Percentiles rank a stretch among this genome's conserved stretches.
Conservation (phyloP, 176 grass and related monocot species). For the Otatea glauca region DNA sequence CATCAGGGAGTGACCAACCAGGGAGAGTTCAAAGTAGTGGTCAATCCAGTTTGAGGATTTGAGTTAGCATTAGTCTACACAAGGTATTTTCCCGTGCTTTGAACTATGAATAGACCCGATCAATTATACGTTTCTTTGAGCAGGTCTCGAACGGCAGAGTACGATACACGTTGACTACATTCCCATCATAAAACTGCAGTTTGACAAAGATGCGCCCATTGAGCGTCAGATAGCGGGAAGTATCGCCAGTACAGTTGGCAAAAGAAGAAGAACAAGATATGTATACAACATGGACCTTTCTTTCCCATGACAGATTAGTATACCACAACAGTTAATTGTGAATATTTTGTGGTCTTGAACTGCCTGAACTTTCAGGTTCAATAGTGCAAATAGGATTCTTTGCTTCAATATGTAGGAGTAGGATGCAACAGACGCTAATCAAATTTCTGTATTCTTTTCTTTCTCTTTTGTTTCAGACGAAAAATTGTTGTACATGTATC, state of each 20-base stretch:
- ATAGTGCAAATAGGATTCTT: neutral
- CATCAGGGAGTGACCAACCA: conserved; percentile 34
- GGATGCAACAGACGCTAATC: neutral
- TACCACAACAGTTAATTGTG: neutral
- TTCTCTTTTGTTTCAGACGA: neutral
- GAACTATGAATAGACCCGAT: conserved; percentile 6
- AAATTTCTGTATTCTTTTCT: neutral
- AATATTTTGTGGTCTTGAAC: neutral
- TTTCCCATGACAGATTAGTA: neutral
- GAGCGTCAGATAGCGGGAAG: conserved; percentile 9
- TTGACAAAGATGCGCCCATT: neutral
- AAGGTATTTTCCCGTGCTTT: neutral
- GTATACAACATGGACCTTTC: neutral
- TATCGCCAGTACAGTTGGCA: neutral
- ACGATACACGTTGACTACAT: neutral
- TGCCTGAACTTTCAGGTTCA: conserved; percentile 6
- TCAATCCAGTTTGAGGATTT: neutral
- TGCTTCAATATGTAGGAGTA: neutral
- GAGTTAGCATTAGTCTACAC: neutral
- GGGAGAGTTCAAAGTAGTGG: neutral
- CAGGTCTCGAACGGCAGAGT: conserved; percentile 11
- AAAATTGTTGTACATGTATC: neutral
- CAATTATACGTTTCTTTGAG: neutral
- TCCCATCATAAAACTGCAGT: conserved; percentile 5
- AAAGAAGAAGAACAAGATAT: neutral